Percentiles rank a stretch among this genome's conserved stretches.
Evolutionary conservation across 208 protist genomes (phyloP).

Genomic region (Naegleria gruberi): DNA sequence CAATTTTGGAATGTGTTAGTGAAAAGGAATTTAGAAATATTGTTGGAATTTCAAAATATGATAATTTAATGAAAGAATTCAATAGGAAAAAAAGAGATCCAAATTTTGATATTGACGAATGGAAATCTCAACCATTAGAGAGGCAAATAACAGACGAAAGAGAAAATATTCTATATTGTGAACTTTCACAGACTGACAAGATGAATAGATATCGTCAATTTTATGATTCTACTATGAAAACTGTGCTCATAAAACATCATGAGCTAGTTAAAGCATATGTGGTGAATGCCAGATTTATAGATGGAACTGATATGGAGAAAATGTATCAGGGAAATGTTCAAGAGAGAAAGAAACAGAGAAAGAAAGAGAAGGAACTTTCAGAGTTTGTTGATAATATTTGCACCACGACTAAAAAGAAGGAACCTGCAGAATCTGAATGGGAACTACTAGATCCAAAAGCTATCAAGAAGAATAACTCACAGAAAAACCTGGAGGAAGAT

Average conservation of each 20-base stretch:
- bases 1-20: neutral
- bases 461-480: neutral
- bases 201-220: slow-evolving; percentile 1
- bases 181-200: neutral
- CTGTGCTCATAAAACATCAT: neutral
- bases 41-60: neutral
- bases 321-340: neutral
- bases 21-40: neutral
- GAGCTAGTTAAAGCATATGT: neutral
- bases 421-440: neutral
- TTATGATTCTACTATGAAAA: neutral
- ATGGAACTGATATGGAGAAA: neutral
- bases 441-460: neutral
- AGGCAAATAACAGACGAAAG: neutral
- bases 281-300: neutral
- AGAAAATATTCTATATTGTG: neutral
- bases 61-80: neutral
- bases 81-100: neutral
- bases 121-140: neutral
- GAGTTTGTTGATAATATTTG: neutral
- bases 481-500: neutral
- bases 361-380: neutral
- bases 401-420: neutral
- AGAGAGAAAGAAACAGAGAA: neutral
- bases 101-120: neutral